These are phyloP conservation scores for Benincasa hispida DNA, from an alignment of 306 rosid species.

Conservation along the genomic window DNA sequence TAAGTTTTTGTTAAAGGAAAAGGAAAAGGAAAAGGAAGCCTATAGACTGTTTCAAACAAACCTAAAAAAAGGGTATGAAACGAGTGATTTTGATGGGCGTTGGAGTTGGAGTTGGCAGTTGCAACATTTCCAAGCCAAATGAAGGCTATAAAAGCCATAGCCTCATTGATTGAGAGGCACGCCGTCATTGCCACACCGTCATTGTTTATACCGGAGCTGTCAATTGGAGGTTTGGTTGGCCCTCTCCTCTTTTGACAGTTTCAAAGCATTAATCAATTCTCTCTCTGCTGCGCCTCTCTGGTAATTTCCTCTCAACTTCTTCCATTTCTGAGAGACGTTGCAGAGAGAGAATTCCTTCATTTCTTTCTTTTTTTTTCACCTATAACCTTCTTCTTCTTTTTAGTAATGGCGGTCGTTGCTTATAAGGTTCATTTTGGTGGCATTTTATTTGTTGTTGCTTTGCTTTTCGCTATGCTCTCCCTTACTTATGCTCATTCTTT, in stretches of 20 bases:
- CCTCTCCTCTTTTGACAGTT: neutral
- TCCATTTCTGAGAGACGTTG: neutral
- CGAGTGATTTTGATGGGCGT: neutral
- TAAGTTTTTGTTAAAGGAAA: too few relatives aligned
- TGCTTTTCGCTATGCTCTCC: neutral
- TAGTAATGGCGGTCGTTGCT: neutral
- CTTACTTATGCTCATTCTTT: neutral
- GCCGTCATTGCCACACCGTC: neutral
- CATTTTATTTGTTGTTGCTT: neutral
- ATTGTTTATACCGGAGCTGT: neutral
- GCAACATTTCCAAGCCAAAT: neutral
- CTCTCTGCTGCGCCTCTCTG: neutral
- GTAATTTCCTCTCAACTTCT: neutral
- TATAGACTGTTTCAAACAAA: neutral
- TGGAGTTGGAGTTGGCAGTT: neutral
- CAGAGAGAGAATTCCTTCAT: neutral
- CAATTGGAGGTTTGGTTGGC: neutral
- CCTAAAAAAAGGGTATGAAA: neutral
- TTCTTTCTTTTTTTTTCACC: neutral
- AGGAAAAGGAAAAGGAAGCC: neutral
- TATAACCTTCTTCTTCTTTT: neutral
- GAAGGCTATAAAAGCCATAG: neutral
- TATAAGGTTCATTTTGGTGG: neutral
- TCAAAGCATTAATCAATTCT: neutral
- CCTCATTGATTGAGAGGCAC: neutral